A percentile compares a stretch with the other conserved stretches of the same genome.
Evolutionary conservation across 2,329 filamentous ascomycete genomes (phyloP).

Genomic region (Aspergillus novoparasiticus): DNA sequence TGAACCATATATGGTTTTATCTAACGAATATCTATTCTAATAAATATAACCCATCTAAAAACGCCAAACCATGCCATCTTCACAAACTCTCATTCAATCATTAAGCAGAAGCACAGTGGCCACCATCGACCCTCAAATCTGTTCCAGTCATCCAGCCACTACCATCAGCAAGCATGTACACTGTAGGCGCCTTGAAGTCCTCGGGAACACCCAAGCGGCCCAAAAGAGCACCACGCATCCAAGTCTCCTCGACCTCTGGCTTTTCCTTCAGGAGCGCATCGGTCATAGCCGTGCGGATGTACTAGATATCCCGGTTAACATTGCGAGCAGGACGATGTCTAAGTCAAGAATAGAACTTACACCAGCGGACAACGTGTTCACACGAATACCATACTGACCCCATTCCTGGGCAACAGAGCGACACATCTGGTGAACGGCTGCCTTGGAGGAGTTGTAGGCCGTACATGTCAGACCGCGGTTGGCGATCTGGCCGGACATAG

Average conservation of each 20-base stretch:
- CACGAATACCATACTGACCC: slow-evolving; percentile 67
- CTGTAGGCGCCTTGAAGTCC: slow-evolving; percentile 39
- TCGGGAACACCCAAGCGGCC: slow-evolving; percentile 51
- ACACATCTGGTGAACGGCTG: slow-evolving; percentile 52
- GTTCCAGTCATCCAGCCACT: slow-evolving; percentile 45
- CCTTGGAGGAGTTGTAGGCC: slow-evolving; percentile 59
- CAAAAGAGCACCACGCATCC: slow-evolving; percentile 57
- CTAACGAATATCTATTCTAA: background rate
- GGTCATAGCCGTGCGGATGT: slow-evolving; percentile 54
- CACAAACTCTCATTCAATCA: background rate
- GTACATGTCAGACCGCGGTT: slow-evolving; percentile 66
- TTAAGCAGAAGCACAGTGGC: slow-evolving; percentile 40
- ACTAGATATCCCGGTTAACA: slow-evolving; percentile 28
- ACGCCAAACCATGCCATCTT: slow-evolving; percentile 9
- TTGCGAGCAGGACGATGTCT: background rate
- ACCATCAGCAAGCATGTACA: slow-evolving; percentile 42
- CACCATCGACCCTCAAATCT: slow-evolving; percentile 44
- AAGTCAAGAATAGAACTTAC: slow-evolving; percentile 28
- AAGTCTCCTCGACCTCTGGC: slow-evolving; percentile 55
- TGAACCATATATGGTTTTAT: background rate
- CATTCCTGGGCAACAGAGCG: slow-evolving; percentile 53
- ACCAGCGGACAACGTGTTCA: slow-evolving; percentile 79
- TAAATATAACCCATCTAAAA: background rate
- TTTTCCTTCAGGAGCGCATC: slow-evolving; percentile 48
- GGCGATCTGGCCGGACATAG: slow-evolving; percentile 69